Percentiles rank a stretch among this genome's conserved stretches.
Conservation (phyloP, 2,329 filamentous ascomycete genomes). For the Ramichloridium luteum region DNA sequence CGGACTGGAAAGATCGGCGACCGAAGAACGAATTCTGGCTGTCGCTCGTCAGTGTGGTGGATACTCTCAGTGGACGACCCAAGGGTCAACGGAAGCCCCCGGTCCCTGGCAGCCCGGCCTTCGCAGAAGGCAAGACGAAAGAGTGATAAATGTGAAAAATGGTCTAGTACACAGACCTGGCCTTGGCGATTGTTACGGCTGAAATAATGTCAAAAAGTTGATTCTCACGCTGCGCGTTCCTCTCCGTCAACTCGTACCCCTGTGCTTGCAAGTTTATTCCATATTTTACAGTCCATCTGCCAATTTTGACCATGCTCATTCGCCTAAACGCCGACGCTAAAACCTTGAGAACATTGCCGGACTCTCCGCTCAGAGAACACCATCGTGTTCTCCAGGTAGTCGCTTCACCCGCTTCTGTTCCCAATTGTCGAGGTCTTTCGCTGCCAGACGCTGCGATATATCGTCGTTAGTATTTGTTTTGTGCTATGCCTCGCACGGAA, state of each 20-base stretch:
- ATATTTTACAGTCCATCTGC: too few relatives aligned
- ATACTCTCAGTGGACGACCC: slow-evolving; percentile 64
- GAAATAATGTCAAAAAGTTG: too few relatives aligned
- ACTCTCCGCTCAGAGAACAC: slow-evolving; percentile 53
- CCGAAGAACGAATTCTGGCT: slow-evolving; percentile 82
- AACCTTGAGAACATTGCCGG: not conserved
- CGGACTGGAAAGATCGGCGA: slow-evolving; percentile 83
- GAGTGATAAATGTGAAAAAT: too few relatives aligned
- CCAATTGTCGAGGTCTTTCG: slow-evolving; percentile 90
- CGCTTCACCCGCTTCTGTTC: slow-evolving; percentile 91
- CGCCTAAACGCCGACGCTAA: slow-evolving; percentile 5
- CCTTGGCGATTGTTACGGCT: too few relatives aligned
- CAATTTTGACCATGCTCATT: not conserved
- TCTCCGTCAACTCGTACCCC: too few relatives aligned
- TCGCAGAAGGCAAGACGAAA: too few relatives aligned
- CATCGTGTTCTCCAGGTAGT: slow-evolving; percentile 80
- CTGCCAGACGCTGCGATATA: slow-evolving; percentile 53
- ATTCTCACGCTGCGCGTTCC: too few relatives aligned
- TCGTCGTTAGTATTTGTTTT: too few relatives aligned
- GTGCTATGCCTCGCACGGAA: too few relatives aligned
- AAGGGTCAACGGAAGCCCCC: slow-evolving; percentile 12
- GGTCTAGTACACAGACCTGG: too few relatives aligned
- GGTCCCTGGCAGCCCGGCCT: slow-evolving; percentile 11
- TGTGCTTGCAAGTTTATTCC: too few relatives aligned
- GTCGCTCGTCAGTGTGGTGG: slow-evolving; percentile 64